These are phyloP conservation scores for Calonectria pauciramosa DNA, from an alignment of 2,329 filamentous ascomycete species.

Conservation along the genomic window DNA sequence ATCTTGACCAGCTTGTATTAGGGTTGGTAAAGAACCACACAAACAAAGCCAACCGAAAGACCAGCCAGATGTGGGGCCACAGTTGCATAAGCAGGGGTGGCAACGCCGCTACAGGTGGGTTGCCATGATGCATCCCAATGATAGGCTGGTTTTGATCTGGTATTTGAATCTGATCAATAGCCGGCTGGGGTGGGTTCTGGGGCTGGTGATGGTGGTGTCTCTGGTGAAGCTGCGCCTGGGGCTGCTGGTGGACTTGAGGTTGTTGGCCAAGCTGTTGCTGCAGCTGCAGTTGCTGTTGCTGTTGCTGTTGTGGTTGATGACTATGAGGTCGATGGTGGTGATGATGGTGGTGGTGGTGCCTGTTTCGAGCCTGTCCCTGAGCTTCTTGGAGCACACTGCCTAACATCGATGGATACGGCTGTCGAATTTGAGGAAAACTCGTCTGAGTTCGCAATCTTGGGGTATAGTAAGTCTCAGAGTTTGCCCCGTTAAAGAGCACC, in stretches of 20 bases:
- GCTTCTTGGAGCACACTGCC: slow-evolving; percentile 32
- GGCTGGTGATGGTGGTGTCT: slow-evolving; percentile 35
- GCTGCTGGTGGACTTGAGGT: slow-evolving; percentile 2
- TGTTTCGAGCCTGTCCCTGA: slow-evolving; percentile 36
- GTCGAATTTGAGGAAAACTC: slow-evolving; percentile 46
- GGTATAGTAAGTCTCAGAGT: slow-evolving; percentile 65
- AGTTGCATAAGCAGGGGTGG: slow-evolving; percentile 53
- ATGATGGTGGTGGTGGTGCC: slow-evolving; percentile 46
- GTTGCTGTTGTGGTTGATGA: slow-evolving; percentile 28
- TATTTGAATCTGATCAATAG: slow-evolving; percentile 31
- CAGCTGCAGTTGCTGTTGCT: slow-evolving; percentile 34
- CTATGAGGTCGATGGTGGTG: slow-evolving; percentile 39
- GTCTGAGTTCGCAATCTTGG: slow-evolving; percentile 52
- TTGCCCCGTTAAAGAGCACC: slow-evolving; percentile 66
- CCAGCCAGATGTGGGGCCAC: slow-evolving; percentile 75
- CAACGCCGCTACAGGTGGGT: slow-evolving; percentile 52
- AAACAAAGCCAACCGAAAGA: slow-evolving; percentile 70
- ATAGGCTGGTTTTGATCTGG: slow-evolving; percentile 38
- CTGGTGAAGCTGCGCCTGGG: slow-evolving; percentile 28
- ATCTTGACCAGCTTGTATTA: slow-evolving; percentile 70
- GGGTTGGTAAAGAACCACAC: slow-evolving; percentile 76
- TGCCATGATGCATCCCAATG: slow-evolving; percentile 53
- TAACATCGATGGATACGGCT: slow-evolving; percentile 29
- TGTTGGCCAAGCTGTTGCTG: slow-evolving; percentile 29
- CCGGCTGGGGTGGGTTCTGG: slow-evolving; percentile 36